Conservation (phyloP, 805 yeast species). For the Metschnikowia gelsemii region DNA sequence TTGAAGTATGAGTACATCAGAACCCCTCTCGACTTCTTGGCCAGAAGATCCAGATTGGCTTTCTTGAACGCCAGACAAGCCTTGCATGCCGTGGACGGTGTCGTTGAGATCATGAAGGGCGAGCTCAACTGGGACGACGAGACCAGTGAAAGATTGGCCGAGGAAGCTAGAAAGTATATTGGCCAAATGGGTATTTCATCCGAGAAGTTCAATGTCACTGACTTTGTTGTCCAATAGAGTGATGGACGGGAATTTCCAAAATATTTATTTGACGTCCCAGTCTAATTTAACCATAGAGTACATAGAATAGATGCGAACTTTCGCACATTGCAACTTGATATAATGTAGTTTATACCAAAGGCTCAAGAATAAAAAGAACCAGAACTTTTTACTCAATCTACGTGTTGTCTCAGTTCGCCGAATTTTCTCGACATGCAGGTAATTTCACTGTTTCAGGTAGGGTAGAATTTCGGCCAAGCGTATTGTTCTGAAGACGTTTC, state of each 20-base stretch:
- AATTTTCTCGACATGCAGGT: no score
- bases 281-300: conserved; percentile 7
- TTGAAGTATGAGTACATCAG: conserved; percentile 80
- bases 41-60: conserved; percentile 91
- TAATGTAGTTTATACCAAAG: no score
- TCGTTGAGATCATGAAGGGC: conserved; percentile 78
- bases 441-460: no score
- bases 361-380: no score
- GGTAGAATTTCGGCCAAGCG: neutral
- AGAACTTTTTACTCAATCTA: no score
- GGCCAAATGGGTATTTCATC: conserved; percentile 57
- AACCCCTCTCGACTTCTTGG: conserved; percentile 85
- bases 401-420: no score
- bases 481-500: neutral
- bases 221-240: conserved; percentile 20
- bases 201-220: conserved; percentile 22
- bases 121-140: conserved; percentile 72
- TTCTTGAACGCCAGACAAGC: conserved; percentile 89
- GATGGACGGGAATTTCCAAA: conserved; percentile 1
- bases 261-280: conserved; percentile 8
- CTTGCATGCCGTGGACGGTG: conserved; percentile 73
- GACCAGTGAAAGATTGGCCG: conserved; percentile 53
- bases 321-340: no score
- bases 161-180: conserved; percentile 55
- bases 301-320: conserved; percentile 7